These are phyloP conservation scores for Nidularia pulvinata DNA, from an alignment of 768 basidiomycete genomes.

Conservation along the genomic window DNA sequence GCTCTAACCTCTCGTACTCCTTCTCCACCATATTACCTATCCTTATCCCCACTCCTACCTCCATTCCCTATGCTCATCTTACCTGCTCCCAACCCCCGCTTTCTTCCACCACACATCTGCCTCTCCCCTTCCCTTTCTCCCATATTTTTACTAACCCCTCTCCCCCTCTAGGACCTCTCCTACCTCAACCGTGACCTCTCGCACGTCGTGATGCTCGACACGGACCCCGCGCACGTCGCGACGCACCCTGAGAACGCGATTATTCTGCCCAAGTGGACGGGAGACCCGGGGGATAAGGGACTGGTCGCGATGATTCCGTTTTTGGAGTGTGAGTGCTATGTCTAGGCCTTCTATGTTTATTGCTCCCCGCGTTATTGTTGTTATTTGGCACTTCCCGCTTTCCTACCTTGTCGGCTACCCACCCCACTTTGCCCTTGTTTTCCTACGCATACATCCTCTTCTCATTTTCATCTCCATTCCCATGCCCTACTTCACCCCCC, in stretches of 20 bases:
- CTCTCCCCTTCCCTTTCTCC: too few species aligned
- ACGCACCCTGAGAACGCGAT: constrained; percentile 91
- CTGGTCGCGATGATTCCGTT: constrained; percentile 95
- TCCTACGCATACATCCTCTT: background rate
- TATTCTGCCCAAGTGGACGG: constrained; percentile 84
- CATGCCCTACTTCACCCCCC: background rate
- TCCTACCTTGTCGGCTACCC: too few species aligned
- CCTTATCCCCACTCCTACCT: too few species aligned
- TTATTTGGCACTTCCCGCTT: background rate
- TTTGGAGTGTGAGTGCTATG: constrained; percentile 86
- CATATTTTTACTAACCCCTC: too few species aligned
- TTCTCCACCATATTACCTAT: too few species aligned
- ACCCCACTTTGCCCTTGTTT: background rate
- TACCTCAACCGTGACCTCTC: constrained; percentile 94
- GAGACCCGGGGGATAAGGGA: constrained; percentile 66
- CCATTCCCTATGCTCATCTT: too few species aligned
- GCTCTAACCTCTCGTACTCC: too few species aligned
- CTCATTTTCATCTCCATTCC: background rate
- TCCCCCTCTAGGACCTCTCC: constrained; percentile 70
- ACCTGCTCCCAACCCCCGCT: background rate
- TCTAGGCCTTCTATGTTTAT: too few species aligned
- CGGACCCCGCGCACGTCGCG: constrained; percentile 72
- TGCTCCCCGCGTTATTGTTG: too few species aligned
- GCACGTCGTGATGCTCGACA: constrained; percentile 88
- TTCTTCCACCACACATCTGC: background rate